phyloP scores from a whole-genome alignment of 2,329 filamentous ascomycete species.

The Botryotinia globosa region DNA sequence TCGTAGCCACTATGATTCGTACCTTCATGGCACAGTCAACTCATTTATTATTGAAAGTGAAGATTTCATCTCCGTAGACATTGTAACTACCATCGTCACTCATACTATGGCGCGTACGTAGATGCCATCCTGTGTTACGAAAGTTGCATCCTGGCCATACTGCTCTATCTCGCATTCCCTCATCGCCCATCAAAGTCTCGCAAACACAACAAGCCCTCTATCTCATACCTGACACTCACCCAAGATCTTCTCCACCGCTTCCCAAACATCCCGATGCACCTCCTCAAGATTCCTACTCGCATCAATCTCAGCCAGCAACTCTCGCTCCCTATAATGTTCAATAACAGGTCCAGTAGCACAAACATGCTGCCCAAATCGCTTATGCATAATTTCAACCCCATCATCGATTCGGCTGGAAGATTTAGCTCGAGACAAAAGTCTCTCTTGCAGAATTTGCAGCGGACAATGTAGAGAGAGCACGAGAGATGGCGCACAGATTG shows the following conservation, averaged over 20 bases:
- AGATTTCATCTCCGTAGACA: background rate
- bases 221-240: background rate
- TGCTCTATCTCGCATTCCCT: background rate
- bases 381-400: background rate
- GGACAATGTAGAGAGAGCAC: conserved; percentile 3
- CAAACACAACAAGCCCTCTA: background rate
- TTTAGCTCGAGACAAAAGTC: background rate
- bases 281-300: background rate
- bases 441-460: background rate
- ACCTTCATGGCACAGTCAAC: background rate
- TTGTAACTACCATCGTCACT: background rate
- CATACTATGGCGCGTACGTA: background rate
- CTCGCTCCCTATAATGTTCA: background rate
- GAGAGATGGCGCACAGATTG: background rate
- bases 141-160: background rate
- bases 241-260: background rate
- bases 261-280: background rate
- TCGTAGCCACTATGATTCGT: no score
- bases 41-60: background rate
- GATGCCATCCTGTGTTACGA: background rate
- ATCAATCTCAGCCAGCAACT: conserved; percentile 5
- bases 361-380: background rate
- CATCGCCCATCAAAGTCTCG: background rate
- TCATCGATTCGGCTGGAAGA: background rate
- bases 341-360: conserved; percentile 3